Percentiles rank a stretch among this genome's conserved stretches.
phyloP scores from a whole-genome alignment of 768 basidiomycete species.

The Tephrocybe sp. region DNA sequence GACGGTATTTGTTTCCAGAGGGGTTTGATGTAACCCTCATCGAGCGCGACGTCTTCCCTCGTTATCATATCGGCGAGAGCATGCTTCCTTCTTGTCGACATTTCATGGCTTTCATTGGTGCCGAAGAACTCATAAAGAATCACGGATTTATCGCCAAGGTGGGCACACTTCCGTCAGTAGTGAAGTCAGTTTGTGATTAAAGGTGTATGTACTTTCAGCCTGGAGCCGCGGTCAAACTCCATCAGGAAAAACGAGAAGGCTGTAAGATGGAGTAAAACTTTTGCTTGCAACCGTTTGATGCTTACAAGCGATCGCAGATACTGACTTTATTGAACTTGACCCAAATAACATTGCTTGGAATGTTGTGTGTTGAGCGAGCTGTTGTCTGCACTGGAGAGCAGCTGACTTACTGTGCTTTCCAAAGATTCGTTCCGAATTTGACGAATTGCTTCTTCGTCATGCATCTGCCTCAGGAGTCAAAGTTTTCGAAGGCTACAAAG shows the following conservation, averaged over 20 bases:
- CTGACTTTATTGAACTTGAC: slow-evolving; percentile 56
- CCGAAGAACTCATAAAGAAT: slow-evolving; percentile 26
- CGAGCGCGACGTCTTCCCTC: slow-evolving; percentile 45
- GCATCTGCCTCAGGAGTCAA: slow-evolving; percentile 45
- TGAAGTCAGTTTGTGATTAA: not conserved
- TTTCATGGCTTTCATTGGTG: slow-evolving; percentile 33
- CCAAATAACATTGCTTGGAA: slow-evolving; percentile 58
- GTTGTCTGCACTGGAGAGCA: not conserved
- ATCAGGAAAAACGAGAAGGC: slow-evolving; percentile 52
- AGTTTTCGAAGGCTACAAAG: slow-evolving; percentile 49
- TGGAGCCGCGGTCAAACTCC: slow-evolving; percentile 62
- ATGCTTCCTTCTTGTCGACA: slow-evolving; percentile 31
- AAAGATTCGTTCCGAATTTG: slow-evolving; percentile 59
- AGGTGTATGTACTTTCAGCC: slow-evolving; percentile 34
- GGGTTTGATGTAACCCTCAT: slow-evolving; percentile 51
- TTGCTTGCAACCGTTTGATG: too few relatives aligned
- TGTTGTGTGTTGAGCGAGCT: slow-evolving; percentile 41
- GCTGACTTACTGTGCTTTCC: not conserved
- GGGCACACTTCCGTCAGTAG: slow-evolving; percentile 1
- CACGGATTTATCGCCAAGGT: slow-evolving; percentile 33
- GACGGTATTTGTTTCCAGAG: slow-evolving; percentile 20
- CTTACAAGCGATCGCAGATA: slow-evolving; percentile 40
- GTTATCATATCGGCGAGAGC: slow-evolving; percentile 42
- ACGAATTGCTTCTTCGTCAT: slow-evolving; percentile 57
- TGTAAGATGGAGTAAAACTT: slow-evolving; percentile 41